Conservation (phyloP, 345 rosid species). For the Pugionium cornutum region DNA sequence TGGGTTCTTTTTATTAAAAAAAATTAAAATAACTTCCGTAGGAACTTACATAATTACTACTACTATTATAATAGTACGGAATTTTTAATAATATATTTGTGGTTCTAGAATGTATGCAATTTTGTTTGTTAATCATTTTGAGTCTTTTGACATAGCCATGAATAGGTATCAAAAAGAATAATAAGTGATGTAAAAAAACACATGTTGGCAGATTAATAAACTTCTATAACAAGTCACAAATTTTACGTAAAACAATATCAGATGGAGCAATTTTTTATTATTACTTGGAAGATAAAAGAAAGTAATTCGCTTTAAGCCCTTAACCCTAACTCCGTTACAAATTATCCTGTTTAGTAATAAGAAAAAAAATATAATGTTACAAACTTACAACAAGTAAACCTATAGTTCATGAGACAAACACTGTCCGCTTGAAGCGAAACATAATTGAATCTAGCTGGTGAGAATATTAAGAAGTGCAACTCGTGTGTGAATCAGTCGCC, state of each 20-base stretch:
- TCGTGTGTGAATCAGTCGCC: conserved; percentile 80
- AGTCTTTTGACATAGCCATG: not conserved
- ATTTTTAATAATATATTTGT: not conserved
- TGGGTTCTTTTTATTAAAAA: too few relatives aligned
- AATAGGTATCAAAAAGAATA: not conserved
- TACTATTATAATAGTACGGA: too few relatives aligned
- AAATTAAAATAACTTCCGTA: too few relatives aligned
- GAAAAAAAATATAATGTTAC: not conserved
- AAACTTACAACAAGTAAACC: not conserved
- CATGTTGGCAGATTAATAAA: too few relatives aligned
- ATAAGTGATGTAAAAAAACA: too few relatives aligned
- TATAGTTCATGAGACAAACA: not conserved
- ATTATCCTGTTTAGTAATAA: not conserved
- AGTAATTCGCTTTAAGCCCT: not conserved
- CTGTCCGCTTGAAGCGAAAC: not conserved
- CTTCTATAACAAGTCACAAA: not conserved
- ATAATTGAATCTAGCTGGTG: conserved; percentile 39
- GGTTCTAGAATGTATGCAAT: not conserved
- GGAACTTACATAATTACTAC: too few relatives aligned
- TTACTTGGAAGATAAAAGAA: not conserved
- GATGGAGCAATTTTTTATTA: not conserved
- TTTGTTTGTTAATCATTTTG: too few relatives aligned
- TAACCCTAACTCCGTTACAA: not conserved
- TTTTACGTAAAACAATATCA: conserved; percentile 1
- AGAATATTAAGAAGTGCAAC: conserved; percentile 78